A percentile compares a stretch with the other conserved stretches of the same genome.
These are phyloP conservation scores for Xylaria nigripes DNA, from an alignment of 495 filamentous ascomycete genomes.

Conservation along the genomic window DNA sequence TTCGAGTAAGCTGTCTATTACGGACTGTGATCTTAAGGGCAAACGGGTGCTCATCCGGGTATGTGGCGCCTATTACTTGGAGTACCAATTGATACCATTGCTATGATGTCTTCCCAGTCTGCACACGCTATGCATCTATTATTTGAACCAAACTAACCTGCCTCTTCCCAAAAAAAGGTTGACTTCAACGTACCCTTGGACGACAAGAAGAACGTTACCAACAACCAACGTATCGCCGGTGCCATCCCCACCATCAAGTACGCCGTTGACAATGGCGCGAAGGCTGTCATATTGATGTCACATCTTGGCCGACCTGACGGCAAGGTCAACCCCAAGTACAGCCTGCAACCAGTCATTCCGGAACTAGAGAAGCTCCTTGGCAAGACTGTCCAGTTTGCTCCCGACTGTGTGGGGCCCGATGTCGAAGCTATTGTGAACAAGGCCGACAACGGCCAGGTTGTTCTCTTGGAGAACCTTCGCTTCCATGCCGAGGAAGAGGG, in stretches of 20 bases:
- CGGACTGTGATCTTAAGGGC: conserved; percentile 91
- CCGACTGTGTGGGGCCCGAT: conserved; percentile 84
- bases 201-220: conserved; percentile 83
- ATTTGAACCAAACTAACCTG: conserved; percentile 9
- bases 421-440: conserved; percentile 84
- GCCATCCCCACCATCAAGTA: conserved; percentile 98
- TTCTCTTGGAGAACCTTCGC: conserved; percentile 93
- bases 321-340: conserved; percentile 84
- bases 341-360: conserved; percentile 80
- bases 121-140: neutral
- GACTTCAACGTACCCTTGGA: conserved; percentile 99
- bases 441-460: conserved; percentile 71
- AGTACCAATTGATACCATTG: neutral
- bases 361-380: conserved; percentile 87
- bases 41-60: conserved; percentile 97
- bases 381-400: conserved; percentile 74
- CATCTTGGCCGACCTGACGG: conserved; percentile 95
- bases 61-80: conserved; percentile 31
- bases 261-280: conserved; percentile 87
- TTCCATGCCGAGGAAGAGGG: conserved; percentile 98
- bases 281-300: conserved; percentile 95
- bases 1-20: conserved; percentile 94
- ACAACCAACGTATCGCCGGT: conserved; percentile 95
- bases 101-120: no score
- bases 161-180: conserved; percentile 50